A percentile compares a stretch with the other conserved stretches of the same genome.
phyloP scores from a whole-genome alignment of 192 early-diverging fungal species.

The Irineochytrium annulatum region DNA sequence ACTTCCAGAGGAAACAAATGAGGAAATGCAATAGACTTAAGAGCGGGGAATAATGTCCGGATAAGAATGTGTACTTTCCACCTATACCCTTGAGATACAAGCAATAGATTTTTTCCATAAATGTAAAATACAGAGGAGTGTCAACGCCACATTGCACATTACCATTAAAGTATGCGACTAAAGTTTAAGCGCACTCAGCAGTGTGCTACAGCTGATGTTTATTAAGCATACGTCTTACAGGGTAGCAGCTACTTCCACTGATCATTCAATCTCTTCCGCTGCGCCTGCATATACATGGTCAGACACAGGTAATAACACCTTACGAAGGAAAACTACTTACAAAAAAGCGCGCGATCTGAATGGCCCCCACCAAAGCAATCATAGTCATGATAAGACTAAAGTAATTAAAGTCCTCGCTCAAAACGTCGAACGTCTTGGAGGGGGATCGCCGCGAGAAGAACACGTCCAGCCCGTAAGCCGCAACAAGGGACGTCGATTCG shows the following conservation, averaged over 20 bases:
- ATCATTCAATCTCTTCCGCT: slow-evolving; percentile 35
- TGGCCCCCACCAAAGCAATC: slow-evolving; percentile 66
- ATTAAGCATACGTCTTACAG: no score
- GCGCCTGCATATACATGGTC: slow-evolving; percentile 19
- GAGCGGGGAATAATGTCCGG: background rate
- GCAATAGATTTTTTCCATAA: no score
- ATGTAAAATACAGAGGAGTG: no score
- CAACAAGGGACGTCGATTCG: slow-evolving; percentile 90
- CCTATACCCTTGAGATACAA: no score
- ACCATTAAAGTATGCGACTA: no score
- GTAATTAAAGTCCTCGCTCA: slow-evolving; percentile 92
- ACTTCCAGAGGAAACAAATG: background rate
- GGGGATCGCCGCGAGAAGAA: slow-evolving; percentile 83
- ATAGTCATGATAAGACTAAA: slow-evolving; percentile 77
- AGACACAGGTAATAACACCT: slow-evolving; percentile 1
- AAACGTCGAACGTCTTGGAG: slow-evolving; percentile 85
- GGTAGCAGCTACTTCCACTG: slow-evolving; percentile 42
- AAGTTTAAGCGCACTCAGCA: no score
- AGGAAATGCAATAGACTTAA: background rate
- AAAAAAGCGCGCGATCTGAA: slow-evolving; percentile 58
- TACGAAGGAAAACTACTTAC: slow-evolving; percentile 24
- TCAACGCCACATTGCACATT: no score
- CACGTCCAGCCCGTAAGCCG: slow-evolving; percentile 85
- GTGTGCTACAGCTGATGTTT: no score
- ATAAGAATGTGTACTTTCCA: no score